phyloP scores from a whole-genome alignment of 1,284 basidiomycete genomes.

The Marasmius tenuissimus region DNA sequence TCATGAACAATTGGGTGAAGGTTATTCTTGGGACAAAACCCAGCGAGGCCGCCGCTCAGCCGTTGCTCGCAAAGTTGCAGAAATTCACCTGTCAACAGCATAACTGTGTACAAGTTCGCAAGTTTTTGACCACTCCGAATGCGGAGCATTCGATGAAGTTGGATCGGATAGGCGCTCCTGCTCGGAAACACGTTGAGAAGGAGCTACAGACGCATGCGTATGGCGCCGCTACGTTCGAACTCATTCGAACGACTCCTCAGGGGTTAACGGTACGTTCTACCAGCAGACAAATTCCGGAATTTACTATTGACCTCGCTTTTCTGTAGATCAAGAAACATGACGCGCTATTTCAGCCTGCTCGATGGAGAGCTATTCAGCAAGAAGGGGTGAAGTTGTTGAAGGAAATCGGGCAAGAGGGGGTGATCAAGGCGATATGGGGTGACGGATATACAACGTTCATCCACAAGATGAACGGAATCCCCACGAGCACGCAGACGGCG shows the following conservation, averaged over 20 bases:
- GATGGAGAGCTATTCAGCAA: background rate
- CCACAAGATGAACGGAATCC: background rate
- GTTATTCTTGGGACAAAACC: background rate
- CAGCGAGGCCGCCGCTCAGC: background rate
- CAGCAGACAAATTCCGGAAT: too few relatives aligned
- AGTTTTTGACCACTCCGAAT: background rate
- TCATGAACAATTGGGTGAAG: background rate
- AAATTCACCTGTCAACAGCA: background rate
- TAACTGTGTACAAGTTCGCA: background rate
- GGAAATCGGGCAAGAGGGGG: background rate
- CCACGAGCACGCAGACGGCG: background rate
- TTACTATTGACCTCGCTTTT: too few relatives aligned
- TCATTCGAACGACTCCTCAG: background rate
- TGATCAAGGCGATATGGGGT: background rate
- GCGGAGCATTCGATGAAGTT: background rate
- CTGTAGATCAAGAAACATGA: background rate
- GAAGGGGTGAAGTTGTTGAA: background rate
- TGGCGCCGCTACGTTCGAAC: background rate
- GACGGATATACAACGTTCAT: background rate
- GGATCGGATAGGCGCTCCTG: background rate
- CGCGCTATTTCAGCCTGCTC: background rate
- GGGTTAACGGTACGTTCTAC: background rate
- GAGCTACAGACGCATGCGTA: background rate
- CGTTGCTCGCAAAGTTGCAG: background rate
- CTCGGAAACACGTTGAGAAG: background rate